Conservation (phyloP, 192 early-diverging fungal genomes). For the Rhizophagus clarus region DNA sequence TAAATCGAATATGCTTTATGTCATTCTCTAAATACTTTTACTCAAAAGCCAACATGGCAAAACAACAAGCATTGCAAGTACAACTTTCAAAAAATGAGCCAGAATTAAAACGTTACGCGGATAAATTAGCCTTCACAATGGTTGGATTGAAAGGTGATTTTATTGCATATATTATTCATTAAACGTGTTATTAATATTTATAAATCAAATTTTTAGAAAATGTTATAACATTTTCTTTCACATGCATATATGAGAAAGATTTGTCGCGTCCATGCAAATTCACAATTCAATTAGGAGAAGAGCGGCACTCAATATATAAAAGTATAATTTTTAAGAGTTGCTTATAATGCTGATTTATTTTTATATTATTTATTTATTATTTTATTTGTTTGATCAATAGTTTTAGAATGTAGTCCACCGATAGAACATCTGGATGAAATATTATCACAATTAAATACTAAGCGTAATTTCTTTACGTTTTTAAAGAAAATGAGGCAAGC, state of each 20-base stretch:
- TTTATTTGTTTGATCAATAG: background rate
- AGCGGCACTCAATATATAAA: background rate
- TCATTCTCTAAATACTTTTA: background rate
- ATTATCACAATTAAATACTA: slow-evolving; percentile 2
- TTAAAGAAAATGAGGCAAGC: slow-evolving; percentile 11
- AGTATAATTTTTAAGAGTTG: background rate
- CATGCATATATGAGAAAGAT: slow-evolving; percentile 19
- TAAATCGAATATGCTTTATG: background rate
- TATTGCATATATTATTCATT: background rate
- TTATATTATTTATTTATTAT: background rate
- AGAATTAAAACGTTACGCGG: slow-evolving; percentile 12
- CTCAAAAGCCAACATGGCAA: background rate
- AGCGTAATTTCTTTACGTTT: slow-evolving; percentile 10
- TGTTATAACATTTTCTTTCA: slow-evolving; percentile 4
- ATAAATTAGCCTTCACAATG: slow-evolving; percentile 13
- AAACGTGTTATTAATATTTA: background rate
- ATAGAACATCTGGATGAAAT: slow-evolving; percentile 8
- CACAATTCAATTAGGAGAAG: background rate
- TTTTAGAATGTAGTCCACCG: slow-evolving; percentile 9
- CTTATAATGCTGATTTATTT: background rate
- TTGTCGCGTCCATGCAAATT: slow-evolving; percentile 2
- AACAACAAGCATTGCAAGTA: background rate
- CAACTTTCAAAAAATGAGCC: slow-evolving; percentile 15
- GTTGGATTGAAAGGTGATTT: slow-evolving; percentile 4
- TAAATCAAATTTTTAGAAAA: background rate